Evolutionary conservation across 495 filamentous ascomycete genomes (phyloP).

Genomic region (Usnea hakonensis): DNA sequence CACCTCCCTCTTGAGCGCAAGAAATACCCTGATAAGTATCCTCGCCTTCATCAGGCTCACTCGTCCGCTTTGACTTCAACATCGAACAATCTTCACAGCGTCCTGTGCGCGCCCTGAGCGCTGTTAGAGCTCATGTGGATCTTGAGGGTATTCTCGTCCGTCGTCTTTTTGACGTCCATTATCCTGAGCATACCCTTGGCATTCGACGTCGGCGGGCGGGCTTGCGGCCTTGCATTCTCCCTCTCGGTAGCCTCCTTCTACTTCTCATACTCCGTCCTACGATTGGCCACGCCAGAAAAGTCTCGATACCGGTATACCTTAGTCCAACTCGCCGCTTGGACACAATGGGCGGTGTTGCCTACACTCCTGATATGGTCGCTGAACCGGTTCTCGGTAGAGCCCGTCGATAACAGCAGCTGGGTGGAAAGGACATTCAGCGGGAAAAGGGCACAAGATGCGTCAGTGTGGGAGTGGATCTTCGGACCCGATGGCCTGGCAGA

Average conservation of each 20-base stretch:
- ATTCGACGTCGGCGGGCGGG: conserved; percentile 93
- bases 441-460: conserved; percentile 54
- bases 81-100: neutral
- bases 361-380: conserved; percentile 87
- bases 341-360: conserved; percentile 78
- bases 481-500: conserved; percentile 72
- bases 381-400: conserved; percentile 85
- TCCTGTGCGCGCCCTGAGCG: conserved; percentile 16
- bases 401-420: conserved; percentile 62
- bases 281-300: conserved; percentile 68
- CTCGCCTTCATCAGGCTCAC: neutral
- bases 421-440: conserved; percentile 70
- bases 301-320: conserved; percentile 66
- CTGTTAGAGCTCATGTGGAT: conserved; percentile 52
- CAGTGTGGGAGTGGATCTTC: conserved; percentile 74
- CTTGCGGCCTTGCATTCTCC: conserved; percentile 87
- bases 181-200: conserved; percentile 80
- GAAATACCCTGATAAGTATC: conserved; percentile 8
- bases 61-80: neutral
- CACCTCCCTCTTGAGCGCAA: conserved; percentile 3
- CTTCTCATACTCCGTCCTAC: conserved; percentile 73
- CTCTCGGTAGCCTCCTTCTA: conserved; percentile 82
- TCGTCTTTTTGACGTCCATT: conserved; percentile 76
- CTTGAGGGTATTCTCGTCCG: conserved; percentile 61
- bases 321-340: conserved; percentile 54